Evolutionary conservation across 345 rosid species (phyloP).

Genomic region (Fremontodendron californicum): DNA sequence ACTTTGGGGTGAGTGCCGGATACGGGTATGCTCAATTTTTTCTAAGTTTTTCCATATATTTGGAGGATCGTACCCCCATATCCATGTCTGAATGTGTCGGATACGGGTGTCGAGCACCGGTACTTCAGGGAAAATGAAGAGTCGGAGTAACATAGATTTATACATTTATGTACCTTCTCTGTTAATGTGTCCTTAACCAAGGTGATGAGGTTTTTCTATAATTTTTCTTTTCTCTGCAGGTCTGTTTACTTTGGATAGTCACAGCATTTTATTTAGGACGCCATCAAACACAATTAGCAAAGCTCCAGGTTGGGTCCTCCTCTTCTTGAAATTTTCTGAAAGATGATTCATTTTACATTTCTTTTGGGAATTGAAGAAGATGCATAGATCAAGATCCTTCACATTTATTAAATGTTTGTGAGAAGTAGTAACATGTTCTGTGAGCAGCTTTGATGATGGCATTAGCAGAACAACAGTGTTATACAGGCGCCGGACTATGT

Average conservation of each 20-base stretch:
- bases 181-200: background rate
- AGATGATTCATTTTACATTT: background rate
- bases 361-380: background rate
- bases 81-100: too few species aligned
- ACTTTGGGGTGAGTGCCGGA: too few species aligned
- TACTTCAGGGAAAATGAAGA: too few species aligned
- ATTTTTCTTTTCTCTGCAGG: slow-evolving; percentile 33
- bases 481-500: background rate
- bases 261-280: slow-evolving; percentile 73
- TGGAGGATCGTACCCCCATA: too few species aligned
- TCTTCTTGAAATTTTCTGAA: slow-evolving; percentile 17
- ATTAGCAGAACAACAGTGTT: background rate
- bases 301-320: slow-evolving; percentile 36
- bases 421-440: background rate
- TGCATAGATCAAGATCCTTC: background rate
- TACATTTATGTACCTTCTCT: background rate
- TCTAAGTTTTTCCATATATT: too few species aligned
- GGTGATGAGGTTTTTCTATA: background rate
- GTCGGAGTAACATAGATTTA: background rate
- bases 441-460: background rate
- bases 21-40: too few species aligned
- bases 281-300: slow-evolving; percentile 68
- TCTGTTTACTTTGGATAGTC: slow-evolving; percentile 65
- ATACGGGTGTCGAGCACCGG: too few species aligned
- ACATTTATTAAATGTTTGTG: background rate